phyloP scores from a whole-genome alignment of 768 basidiomycete species.

The Calocera cornea region DNA sequence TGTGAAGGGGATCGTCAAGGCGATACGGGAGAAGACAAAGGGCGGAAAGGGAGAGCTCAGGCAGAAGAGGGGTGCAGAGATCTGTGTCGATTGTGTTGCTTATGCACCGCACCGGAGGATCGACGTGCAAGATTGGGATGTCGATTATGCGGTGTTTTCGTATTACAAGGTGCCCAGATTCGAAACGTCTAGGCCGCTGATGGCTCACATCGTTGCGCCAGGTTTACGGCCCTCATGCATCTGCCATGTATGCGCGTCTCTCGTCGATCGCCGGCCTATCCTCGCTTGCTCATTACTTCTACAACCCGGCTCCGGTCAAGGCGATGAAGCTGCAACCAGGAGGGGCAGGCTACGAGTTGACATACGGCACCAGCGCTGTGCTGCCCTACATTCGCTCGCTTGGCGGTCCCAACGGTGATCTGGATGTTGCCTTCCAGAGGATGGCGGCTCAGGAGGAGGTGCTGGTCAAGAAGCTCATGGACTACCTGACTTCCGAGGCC shows the following conservation, averaged over 20 bases:
- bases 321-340: constrained; percentile 55
- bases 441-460: constrained; percentile 50
- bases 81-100: constrained; percentile 64
- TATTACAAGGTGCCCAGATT: constrained; percentile 50
- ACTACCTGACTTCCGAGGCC: constrained; percentile 37
- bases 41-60: constrained; percentile 22
- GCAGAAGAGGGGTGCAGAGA: constrained; percentile 40
- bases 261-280: constrained; percentile 35
- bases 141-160: constrained; percentile 59
- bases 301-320: constrained; percentile 25
- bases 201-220: constrained; percentile 18
- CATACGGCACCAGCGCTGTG: constrained; percentile 46
- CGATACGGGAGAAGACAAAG: constrained; percentile 35
- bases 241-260: constrained; percentile 47
- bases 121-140: constrained; percentile 63
- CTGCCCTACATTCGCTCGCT: constrained; percentile 51
- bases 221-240: constrained; percentile 65
- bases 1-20: constrained; percentile 41
- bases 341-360: constrained; percentile 60
- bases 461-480: constrained; percentile 41
- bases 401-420: constrained; percentile 12
- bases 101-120: constrained; percentile 61
- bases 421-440: constrained; percentile 40
- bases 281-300: constrained; percentile 59
- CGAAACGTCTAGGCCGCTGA: neutral